A percentile compares a stretch with the other conserved stretches of the same genome.
phyloP scores from a whole-genome alignment of 139 green algal genomes.

The Chlorella sp. region DNA sequence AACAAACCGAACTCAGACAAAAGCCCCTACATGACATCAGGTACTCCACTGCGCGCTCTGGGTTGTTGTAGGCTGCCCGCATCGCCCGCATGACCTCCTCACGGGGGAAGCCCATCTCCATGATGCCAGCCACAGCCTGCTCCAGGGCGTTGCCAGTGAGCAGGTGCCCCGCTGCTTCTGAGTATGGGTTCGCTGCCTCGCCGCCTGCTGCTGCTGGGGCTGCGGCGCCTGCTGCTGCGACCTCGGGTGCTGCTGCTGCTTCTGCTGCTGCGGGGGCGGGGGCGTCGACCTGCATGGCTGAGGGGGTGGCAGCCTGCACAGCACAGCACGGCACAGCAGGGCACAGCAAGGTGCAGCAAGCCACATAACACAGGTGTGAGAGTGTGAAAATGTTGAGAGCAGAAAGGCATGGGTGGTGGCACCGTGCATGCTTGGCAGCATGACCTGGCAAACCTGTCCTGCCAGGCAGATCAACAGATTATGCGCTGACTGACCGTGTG shows the following conservation, averaged over 20 bases:
- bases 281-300: too few species aligned
- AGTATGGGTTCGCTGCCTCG: too few species aligned
- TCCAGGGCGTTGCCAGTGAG: conserved; percentile 69
- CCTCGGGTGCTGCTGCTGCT: conserved; percentile 10
- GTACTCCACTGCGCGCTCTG: conserved; percentile 98
- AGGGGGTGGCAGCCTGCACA: too few species aligned
- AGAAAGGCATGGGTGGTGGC: too few species aligned
- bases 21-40: conserved; percentile 58
- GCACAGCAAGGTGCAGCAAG: too few species aligned
- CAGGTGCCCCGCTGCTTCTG: conserved; percentile 55
- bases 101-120: conserved; percentile 90
- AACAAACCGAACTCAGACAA: not conserved
- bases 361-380: too few species aligned
- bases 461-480: too few species aligned
- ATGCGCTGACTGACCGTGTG: too few species aligned
- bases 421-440: too few species aligned
- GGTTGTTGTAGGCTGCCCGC: conserved; percentile 98
- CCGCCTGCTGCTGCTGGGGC: conserved; percentile 18
- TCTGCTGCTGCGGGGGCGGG: conserved; percentile 17
- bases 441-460: too few species aligned
- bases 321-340: too few species aligned
- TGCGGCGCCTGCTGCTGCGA: conserved; percentile 5
- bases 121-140: conserved; percentile 65
- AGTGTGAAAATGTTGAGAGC: too few species aligned
- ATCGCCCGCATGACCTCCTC: conserved; percentile 78